Base-by-base conservation (phyloP, 2,329 filamentous ascomycete species). In the Diplocarpon mali region DNA sequence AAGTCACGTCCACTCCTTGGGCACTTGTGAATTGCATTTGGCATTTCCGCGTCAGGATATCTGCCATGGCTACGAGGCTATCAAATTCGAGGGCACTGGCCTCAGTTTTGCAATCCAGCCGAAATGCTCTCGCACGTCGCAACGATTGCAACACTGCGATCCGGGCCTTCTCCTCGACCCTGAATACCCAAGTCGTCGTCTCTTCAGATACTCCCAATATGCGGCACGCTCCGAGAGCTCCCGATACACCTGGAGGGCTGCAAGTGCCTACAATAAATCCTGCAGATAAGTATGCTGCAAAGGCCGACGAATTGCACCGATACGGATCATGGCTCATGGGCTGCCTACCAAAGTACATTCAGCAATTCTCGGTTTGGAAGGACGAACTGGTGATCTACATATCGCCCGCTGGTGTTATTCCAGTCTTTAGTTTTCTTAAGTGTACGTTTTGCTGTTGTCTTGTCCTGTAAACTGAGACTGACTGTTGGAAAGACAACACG, bases 291-390 rank as follows among this genome's bases (percentile, higher is more conserved):
- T 93, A 88, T 68, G 74, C 83, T 64, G 81, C 85, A 63, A 92
- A 90, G 70, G 78, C 85, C 56, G 85, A 94, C 55, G 76, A 82
- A 62, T 73, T 96, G 63, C 92, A 98, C 73, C 83, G 80, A 61
- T 98, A 98, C 64, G 92, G 92, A 60, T 80, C 93, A 62, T 98
- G 95, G 76, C 71, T 98, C 61, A 90, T 98, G 78, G 89, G 88
- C 56, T 94, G 86, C 67, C 69, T 98, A 62, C 93, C 92, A 59
- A 96, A 95, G 73, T 95, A 95, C 69, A 78, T 98, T 59, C 93
- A 98, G 71, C 92, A 98, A 70, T 96, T 96, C 71, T 94, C 89
- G 11, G 90, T 98, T 45, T 98, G 92, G 92, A 98, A 98, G 71
- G 92, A 98, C 64, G 92, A 98, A 69, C 79, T 98, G 63, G 88